A percentile compares a stretch with the other conserved stretches of the same genome.
Evolutionary conservation across 352 stramenopile species (phyloP).

Genomic region (Phytophthora megakarya): DNA sequence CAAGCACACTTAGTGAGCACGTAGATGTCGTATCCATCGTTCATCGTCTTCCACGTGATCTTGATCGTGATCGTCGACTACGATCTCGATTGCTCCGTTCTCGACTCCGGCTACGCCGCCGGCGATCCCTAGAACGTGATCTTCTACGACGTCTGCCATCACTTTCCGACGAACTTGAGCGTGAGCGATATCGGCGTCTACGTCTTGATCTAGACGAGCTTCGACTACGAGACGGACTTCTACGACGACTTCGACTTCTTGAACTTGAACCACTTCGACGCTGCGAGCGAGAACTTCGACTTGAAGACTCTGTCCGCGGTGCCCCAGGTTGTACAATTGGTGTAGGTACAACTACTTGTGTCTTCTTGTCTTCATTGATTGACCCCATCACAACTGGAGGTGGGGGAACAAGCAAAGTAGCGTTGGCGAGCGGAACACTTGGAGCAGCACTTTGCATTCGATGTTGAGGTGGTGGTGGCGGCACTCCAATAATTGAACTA

Average conservation of each 20-base stretch:
- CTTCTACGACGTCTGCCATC: slow-evolving; percentile 16
- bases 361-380: slow-evolving; percentile 8
- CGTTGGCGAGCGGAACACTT: slow-evolving; percentile 2
- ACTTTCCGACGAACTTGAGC: slow-evolving; percentile 30
- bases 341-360: not conserved
- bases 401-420: slow-evolving; percentile 5
- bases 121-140: slow-evolving; percentile 10
- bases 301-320: not conserved
- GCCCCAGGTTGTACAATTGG: not conserved
- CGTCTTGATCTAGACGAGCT: slow-evolving; percentile 23
- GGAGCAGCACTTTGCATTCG: not conserved
- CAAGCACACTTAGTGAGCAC: too few relatives aligned
- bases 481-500: not conserved
- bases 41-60: slow-evolving; percentile 33
- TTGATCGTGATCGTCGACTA: slow-evolving; percentile 36
- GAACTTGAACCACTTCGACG: slow-evolving; percentile 20
- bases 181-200: slow-evolving; percentile 19
- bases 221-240: slow-evolving; percentile 26
- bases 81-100: slow-evolving; percentile 39
- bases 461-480: slow-evolving; percentile 1
- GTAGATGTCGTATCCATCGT: not conserved
- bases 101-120: slow-evolving; percentile 22
- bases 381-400: slow-evolving; percentile 7
- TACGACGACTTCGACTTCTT: slow-evolving; percentile 24
- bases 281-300: slow-evolving; percentile 1